phyloP scores from a whole-genome alignment of 352 stramenopile species.

The Globisporangium nagaii region DNA sequence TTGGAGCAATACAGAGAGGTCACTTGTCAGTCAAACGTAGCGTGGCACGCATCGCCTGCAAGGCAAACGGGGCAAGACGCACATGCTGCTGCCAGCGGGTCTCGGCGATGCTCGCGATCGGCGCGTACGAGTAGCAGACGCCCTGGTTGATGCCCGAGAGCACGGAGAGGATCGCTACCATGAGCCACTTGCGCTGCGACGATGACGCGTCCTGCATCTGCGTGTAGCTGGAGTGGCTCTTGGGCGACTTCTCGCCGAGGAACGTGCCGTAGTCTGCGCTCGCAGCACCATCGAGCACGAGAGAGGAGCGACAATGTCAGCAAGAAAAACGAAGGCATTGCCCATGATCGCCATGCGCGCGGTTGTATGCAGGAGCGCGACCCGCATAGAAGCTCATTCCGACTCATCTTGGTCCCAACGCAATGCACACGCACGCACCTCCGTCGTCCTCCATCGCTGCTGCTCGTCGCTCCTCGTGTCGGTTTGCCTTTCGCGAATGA shows the following conservation, averaged over 20 bases:
- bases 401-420: neutral
- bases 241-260: neutral
- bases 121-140: conserved; percentile 77
- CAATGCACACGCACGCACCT: neutral
- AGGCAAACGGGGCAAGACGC: conserved; percentile 9
- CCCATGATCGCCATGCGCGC: too few relatives aligned
- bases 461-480: neutral
- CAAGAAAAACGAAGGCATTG: too few relatives aligned
- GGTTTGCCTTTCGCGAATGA: neutral
- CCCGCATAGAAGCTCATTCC: too few relatives aligned
- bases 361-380: too few relatives aligned
- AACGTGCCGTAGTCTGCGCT: conserved; percentile 1
- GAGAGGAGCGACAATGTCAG: too few relatives aligned
- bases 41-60: too few relatives aligned
- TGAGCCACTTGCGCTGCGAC: conserved; percentile 51
- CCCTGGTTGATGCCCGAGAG: conserved; percentile 66
- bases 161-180: conserved; percentile 59
- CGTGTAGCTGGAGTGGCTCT: neutral
- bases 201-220: neutral
- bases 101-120: conserved; percentile 63
- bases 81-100: conserved; percentile 46
- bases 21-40: neutral
- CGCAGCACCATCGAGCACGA: neutral
- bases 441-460: neutral
- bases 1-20: neutral